Conservation (phyloP, 768 basidiomycete genomes). For the Astraeus odoratus region DNA sequence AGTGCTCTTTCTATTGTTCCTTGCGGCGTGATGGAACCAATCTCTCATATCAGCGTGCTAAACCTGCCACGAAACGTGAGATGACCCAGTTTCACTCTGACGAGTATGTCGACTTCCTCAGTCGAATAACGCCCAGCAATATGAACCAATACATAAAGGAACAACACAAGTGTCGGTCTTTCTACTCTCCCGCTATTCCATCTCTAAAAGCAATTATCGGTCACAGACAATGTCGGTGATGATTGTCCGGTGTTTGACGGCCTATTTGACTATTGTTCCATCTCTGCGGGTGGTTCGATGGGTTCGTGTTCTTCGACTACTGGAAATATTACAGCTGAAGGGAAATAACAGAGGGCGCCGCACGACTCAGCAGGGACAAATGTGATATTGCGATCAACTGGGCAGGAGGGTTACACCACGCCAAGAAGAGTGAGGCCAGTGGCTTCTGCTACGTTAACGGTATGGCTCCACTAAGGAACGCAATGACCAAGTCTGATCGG, state of each 20-base stretch:
- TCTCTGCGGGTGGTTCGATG: constrained; percentile 99
- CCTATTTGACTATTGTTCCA: constrained; percentile 97
- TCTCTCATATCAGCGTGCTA: constrained; percentile 65
- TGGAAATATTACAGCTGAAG: constrained; percentile 4
- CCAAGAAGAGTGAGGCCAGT: constrained; percentile 98
- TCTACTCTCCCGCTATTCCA: not conserved
- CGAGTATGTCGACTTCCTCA: constrained; percentile 97
- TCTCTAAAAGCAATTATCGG: not conserved
- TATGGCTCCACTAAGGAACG: constrained; percentile 27
- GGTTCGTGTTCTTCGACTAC: constrained; percentile 44
- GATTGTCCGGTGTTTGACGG: constrained; percentile 99
- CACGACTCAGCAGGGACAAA: constrained; percentile 89
- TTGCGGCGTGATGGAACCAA: not conserved
- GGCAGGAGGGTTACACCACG: constrained; percentile 98
- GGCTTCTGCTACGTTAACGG: constrained; percentile 99
- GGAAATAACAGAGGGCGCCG: constrained; percentile 86
- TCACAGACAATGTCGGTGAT: constrained; percentile 90
- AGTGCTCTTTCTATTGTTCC: constrained; percentile 27
- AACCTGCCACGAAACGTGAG: constrained; percentile 98
- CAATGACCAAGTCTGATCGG: constrained; percentile 1
- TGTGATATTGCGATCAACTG: constrained; percentile 99
- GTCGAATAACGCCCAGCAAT: constrained; percentile 88
- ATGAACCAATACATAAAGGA: constrained; percentile 92
- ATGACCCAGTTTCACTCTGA: constrained; percentile 99
- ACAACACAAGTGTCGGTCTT: constrained; percentile 84